phyloP scores from a whole-genome alignment of 169 alveolate genomes.

The Eimeria mitis region DNA sequence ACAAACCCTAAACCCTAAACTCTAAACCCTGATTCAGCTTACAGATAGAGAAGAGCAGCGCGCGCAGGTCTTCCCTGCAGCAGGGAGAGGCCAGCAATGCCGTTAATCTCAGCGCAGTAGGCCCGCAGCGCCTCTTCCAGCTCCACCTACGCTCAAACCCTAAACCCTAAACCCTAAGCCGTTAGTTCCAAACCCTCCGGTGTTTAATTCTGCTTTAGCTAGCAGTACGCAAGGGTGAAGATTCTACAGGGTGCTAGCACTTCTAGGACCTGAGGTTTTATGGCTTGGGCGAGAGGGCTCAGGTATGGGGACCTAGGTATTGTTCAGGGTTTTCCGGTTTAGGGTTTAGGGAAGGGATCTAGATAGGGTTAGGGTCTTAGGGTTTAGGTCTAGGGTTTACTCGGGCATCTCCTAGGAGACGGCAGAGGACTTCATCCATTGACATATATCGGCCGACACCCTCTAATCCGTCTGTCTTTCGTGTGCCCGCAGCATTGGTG shows the following conservation, averaged over 20 bases:
- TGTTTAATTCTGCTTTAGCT: not conserved
- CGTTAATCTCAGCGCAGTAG: constrained; percentile 72
- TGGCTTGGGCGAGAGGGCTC: not conserved
- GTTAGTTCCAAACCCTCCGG: not conserved
- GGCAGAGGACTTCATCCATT: constrained; percentile 74
- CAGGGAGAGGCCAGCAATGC: constrained; percentile 77
- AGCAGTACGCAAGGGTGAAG: not conserved
- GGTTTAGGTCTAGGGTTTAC: constrained; percentile 14
- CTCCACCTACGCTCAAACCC: constrained; percentile 61
- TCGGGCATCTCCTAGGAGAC: constrained; percentile 65
- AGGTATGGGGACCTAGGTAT: too few species aligned
- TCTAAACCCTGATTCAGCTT: not conserved
- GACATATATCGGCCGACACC: constrained; percentile 67
- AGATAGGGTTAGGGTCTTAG: not conserved
- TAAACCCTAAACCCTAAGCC: not conserved
- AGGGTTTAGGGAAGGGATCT: not conserved
- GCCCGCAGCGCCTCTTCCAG: constrained; percentile 72
- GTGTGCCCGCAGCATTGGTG: not conserved
- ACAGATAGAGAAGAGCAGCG: constrained; percentile 49
- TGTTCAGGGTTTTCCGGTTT: too few species aligned
- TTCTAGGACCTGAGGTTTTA: not conserved
- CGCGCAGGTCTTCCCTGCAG: constrained; percentile 30
- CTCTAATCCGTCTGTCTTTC: not conserved
- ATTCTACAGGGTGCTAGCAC: not conserved
- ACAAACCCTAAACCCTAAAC: constrained; percentile 8